A percentile compares a stretch with the other conserved stretches of the same genome.
Conservation (phyloP, 306 rosid species). For the Elaeagnus macrophylla region DNA sequence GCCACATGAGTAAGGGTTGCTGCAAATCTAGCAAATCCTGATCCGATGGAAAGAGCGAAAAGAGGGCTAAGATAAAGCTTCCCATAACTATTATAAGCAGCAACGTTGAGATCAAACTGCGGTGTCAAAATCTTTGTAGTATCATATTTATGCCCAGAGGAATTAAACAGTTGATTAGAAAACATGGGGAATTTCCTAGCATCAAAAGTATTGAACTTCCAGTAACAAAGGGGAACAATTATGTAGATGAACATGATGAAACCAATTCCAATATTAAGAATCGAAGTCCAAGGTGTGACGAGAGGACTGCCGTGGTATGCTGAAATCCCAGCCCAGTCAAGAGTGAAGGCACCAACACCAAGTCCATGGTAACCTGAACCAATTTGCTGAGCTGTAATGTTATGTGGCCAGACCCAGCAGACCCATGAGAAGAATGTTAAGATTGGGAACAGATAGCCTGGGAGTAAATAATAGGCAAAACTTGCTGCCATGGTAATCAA, state of each 20-base stretch:
- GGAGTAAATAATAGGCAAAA: slow-evolving; percentile 76
- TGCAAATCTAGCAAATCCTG: slow-evolving; percentile 88
- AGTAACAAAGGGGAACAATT: slow-evolving; percentile 77
- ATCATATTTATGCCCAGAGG: slow-evolving; percentile 62
- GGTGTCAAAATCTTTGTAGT: slow-evolving; percentile 73
- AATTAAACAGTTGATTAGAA: slow-evolving; percentile 66
- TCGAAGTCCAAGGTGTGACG: slow-evolving; percentile 82
- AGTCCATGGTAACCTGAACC: slow-evolving; percentile 89
- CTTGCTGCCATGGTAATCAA: slow-evolving; percentile 61
- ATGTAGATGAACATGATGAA: slow-evolving; percentile 86
- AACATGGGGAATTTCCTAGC: slow-evolving; percentile 86
- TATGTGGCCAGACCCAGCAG: slow-evolving; percentile 92
- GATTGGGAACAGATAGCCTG: slow-evolving; percentile 72
- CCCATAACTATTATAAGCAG: slow-evolving; percentile 69
- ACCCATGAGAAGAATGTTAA: slow-evolving; percentile 96
- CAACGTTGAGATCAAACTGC: slow-evolving; percentile 52
- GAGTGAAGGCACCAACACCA: slow-evolving; percentile 80
- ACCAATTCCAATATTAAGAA: slow-evolving; percentile 82
- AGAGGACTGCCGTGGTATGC: slow-evolving; percentile 98
- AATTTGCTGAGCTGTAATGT: slow-evolving; percentile 85
- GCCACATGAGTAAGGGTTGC: slow-evolving; percentile 96
- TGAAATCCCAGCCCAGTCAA: slow-evolving; percentile 98
- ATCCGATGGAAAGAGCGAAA: slow-evolving; percentile 85
- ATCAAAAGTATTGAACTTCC: slow-evolving; percentile 89
- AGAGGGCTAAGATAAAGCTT: slow-evolving; percentile 94